These are phyloP conservation scores for Scenedesmus sp. DNA, from an alignment of 163 green algal species.

Conservation along the genomic window DNA sequence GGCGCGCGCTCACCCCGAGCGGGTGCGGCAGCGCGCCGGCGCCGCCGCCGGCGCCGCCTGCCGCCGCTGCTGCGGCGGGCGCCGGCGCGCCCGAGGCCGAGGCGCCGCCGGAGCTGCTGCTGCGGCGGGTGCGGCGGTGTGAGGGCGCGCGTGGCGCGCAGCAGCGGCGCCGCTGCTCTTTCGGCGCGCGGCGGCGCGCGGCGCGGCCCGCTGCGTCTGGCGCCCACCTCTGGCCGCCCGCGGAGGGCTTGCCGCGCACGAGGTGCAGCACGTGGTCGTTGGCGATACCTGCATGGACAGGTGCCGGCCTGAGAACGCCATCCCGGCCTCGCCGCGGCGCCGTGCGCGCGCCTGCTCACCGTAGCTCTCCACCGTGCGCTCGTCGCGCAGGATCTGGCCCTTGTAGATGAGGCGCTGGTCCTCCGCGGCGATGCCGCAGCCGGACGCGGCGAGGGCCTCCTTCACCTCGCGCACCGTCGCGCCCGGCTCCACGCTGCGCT, in stretches of 20 bases:
- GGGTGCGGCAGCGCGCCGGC: neutral
- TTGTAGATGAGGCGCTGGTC: constrained; percentile 89
- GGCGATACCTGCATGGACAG: constrained; percentile 65
- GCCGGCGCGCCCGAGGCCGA: constrained; percentile 9
- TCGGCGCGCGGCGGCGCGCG: too few relatives aligned
- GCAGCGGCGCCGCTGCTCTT: too few relatives aligned
- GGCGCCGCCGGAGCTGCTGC: constrained; percentile 18
- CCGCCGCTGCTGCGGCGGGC: constrained; percentile 44
- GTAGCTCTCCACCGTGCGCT: constrained; percentile 78
- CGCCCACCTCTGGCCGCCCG: constrained; percentile 18
- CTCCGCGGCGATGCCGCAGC: constrained; percentile 48
- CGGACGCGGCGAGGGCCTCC: constrained; percentile 49
- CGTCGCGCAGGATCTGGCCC: constrained; percentile 87
- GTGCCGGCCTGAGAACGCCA: neutral
- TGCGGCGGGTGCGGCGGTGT: too few relatives aligned
- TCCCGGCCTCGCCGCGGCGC: neutral
- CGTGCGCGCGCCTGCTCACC: constrained; percentile 61
- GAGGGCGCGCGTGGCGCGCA: too few relatives aligned
- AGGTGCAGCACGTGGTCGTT: constrained; percentile 80
- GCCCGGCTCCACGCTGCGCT: neutral
- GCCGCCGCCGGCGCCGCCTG: constrained; percentile 8
- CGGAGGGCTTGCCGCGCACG: constrained; percentile 54
- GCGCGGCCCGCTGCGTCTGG: neutral
- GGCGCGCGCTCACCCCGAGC: constrained; percentile 35
- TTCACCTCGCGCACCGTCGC: constrained; percentile 76